Evolutionary conservation across 176 grass and related monocot species (phyloP).

Genomic region (Carex pumila): DNA sequence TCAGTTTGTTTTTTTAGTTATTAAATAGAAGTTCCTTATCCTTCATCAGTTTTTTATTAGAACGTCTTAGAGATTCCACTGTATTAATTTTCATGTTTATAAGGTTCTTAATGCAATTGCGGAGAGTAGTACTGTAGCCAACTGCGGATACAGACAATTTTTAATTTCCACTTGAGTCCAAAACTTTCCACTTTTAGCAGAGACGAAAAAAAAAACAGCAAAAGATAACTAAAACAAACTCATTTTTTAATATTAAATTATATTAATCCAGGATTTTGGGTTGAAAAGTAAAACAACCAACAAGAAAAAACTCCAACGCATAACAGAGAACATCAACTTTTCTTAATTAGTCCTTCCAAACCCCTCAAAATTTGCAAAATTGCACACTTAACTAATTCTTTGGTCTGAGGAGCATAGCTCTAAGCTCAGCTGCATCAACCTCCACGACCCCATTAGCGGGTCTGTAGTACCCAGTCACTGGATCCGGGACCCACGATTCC

Average conservation of each 20-base stretch:
- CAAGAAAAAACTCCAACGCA: not conserved
- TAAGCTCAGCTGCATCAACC: slow-evolving; percentile 61
- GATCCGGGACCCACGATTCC: slow-evolving; percentile 57
- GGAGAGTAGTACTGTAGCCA: no score
- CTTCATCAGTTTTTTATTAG: not conserved
- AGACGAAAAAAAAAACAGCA: not conserved
- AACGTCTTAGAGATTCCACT: not conserved
- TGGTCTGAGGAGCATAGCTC: slow-evolving; percentile 40
- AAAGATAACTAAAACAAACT: no score
- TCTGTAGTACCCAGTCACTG: slow-evolving; percentile 64
- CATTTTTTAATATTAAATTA: no score
- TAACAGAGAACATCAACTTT: not conserved
- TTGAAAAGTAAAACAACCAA: not conserved
- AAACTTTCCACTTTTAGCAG: not conserved
- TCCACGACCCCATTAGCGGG: slow-evolving; percentile 26
- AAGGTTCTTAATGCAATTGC: not conserved
- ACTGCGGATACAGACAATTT: no score
- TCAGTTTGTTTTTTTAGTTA: not conserved
- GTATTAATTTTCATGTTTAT: not conserved
- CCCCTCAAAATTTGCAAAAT: not conserved
- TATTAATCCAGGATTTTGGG: not conserved
- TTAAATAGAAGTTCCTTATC: not conserved
- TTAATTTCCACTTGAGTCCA: not conserved
- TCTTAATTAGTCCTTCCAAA: not conserved
- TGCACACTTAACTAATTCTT: not conserved